Conservation (phyloP, 2,329 filamentous ascomycete genomes). For the Scedosporium dehoogii region DNA sequence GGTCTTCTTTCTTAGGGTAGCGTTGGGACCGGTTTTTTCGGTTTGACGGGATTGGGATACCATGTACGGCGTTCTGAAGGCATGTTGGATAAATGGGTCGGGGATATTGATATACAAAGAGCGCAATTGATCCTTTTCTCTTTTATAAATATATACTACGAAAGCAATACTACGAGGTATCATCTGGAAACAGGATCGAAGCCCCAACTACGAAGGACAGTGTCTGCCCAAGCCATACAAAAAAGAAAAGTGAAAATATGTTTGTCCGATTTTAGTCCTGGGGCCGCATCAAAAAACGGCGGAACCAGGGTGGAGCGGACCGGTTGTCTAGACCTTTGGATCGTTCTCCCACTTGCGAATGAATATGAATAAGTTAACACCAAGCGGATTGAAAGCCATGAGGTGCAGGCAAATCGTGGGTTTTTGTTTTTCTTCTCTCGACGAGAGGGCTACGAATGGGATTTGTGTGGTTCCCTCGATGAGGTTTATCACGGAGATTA, state of each 20-base stretch:
- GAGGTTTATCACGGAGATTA: background rate
- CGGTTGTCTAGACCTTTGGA: slow-evolving; percentile 55
- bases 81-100: too few relatives aligned
- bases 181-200: background rate
- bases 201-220: too few relatives aligned
- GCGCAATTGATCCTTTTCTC: too few relatives aligned
- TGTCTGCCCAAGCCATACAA: background rate
- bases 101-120: too few relatives aligned
- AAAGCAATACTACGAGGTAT: too few relatives aligned
- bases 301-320: slow-evolving; percentile 57
- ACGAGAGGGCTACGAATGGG: too few relatives aligned
- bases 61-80: background rate
- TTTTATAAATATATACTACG: too few relatives aligned
- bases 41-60: background rate
- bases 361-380: slow-evolving; percentile 47
- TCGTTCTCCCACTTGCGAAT: slow-evolving; percentile 56
- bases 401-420: slow-evolving; percentile 55
- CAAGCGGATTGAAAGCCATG: slow-evolving; percentile 44
- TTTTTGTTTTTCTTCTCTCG: slow-evolving; percentile 12
- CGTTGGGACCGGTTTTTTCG: too few relatives aligned
- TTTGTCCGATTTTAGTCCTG: slow-evolving; percentile 57
- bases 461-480: too few relatives aligned
- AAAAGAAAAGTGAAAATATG: slow-evolving; percentile 22
- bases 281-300: slow-evolving; percentile 39
- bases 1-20: too few relatives aligned